Evolutionary conservation across 1,139 yeast genomes (phyloP).

Genomic region (Taiozyma sp.): DNA sequence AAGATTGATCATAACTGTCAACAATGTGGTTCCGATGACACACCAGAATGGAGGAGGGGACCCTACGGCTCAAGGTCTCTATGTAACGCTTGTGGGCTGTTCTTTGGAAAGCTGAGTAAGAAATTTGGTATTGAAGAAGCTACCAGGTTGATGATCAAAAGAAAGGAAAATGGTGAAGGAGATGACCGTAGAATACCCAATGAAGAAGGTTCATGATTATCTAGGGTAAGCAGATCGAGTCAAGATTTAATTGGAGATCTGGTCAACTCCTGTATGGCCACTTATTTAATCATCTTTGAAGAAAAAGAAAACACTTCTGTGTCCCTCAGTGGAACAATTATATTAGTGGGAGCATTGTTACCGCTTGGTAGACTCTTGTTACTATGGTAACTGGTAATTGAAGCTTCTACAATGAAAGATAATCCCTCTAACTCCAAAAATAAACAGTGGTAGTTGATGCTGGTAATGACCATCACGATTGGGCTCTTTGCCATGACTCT

Average conservation of each 20-base stretch:
- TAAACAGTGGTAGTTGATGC: too few relatives aligned
- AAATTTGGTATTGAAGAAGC: conserved; percentile 40
- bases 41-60: conserved; percentile 85
- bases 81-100: conserved; percentile 81
- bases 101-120: conserved; percentile 63
- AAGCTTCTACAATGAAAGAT: too few relatives aligned
- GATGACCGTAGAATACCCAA: conserved; percentile 23
- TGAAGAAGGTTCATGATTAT: conserved; percentile 1
- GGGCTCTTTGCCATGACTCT: too few relatives aligned
- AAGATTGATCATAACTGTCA: conserved; percentile 27
- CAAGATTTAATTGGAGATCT: background rate
- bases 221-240: background rate
- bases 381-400: background rate
- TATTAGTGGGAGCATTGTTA: background rate
- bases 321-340: too few relatives aligned
- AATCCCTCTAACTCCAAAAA: too few relatives aligned
- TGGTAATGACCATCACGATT: too few relatives aligned
- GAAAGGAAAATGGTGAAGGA: conserved; percentile 20
- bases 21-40: conserved; percentile 67
- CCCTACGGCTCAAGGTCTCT: conserved; percentile 70
- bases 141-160: conserved; percentile 16
- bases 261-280: background rate
- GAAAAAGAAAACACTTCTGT: too few relatives aligned
- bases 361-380: background rate
- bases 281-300: too few relatives aligned